Evolutionary conservation across 306 rosid species (phyloP), one percentile per base, ranked within the genome.

Genomic region (Prunus armeniaca): DNA sequence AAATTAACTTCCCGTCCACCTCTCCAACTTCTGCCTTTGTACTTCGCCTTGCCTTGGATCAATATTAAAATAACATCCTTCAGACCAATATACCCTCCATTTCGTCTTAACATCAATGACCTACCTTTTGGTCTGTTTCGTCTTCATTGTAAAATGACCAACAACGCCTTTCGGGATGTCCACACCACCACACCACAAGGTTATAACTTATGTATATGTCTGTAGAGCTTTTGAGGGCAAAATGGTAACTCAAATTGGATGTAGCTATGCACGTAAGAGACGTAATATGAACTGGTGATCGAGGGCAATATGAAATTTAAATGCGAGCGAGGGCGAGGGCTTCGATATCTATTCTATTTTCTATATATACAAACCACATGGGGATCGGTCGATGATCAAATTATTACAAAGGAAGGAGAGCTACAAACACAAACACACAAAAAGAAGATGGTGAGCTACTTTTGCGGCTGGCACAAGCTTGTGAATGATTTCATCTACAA

Each of bases 1-100:
- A 82, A 54, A 87, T 71, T 79, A 79, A 76, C 85, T 80, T 80
- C 91, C 83, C 83, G 73, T 83, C 86, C 80, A 88, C 69, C 84
- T 79, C 79, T 87, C 78, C 84, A 51, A 76, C 81, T 50, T 38
- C 75, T 71, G 52, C 65, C 77, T 71, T 74, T 78, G 9, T 38
- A 38, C 6, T 38, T 7, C 9, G 43, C 1, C 9, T 38, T 38
- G 2, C 38, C 38, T 32, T 32, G 38, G 38, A 32, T 32, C 38
- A 5, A 32, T 32, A 32, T 32, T 32, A 32, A 32, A 32, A 56
- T 5, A 12, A 25, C 12, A 9, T 11, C 1, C 10, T 14, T 28
- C 6, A 62, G 50, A 65, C 75, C 3, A 2, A 55, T 65, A 7
- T 66, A 18, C 65, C 85, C 77, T 45, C 14, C 9, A 20, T 57